Base-by-base conservation (phyloP, 345 rosid species). In the Turnera subulata region DNA sequence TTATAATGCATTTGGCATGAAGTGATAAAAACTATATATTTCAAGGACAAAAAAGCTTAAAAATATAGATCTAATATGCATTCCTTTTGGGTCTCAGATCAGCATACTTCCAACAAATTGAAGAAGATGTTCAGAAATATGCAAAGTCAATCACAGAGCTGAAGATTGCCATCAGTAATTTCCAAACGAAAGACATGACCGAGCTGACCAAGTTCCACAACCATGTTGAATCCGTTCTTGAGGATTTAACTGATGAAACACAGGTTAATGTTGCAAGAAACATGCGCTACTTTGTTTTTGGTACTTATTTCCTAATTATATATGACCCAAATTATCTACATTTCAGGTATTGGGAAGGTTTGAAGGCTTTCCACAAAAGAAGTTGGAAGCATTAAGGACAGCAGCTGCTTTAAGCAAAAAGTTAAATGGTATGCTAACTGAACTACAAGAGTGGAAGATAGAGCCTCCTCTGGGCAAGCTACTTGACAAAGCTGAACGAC, bases 331-430 rank as follows among this genome's bases (percentile, higher is more conserved):
- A 42, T 40, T 32, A 38, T 52, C 14, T 24, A 44, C 25, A 37
- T 26, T 15, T 37, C 77, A 93, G 96, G 97, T 93, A 47, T 82
- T 93, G 43, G 82, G 90, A 7, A 76, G 90, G 57, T 87, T 92
- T 43, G 97, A 93, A 78, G 97, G 85, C 18, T 85, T 93, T 55
- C 97, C 99, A 0, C 75, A 61, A n/a, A 87, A 82, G 79, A 93
- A 90, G 69, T 71, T 93, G 53, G 99, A 93, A 80, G 74, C 96
- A 23, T 32, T 90, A 40, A 76, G 99, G 69, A 81, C 80, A 53
- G 85, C 96, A 3, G 72, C 83, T 45, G 88, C 86, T 19, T 74
- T 93, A 32, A 74, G 71, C 74, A 47, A 54, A 8, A 93, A 85
- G 65, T 69, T 93, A 8, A 70, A 84, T 11, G 75, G 69, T 12